Evolutionary conservation across 1,139 yeast genomes (phyloP).

Genomic region (Spathaspora sp.): DNA sequence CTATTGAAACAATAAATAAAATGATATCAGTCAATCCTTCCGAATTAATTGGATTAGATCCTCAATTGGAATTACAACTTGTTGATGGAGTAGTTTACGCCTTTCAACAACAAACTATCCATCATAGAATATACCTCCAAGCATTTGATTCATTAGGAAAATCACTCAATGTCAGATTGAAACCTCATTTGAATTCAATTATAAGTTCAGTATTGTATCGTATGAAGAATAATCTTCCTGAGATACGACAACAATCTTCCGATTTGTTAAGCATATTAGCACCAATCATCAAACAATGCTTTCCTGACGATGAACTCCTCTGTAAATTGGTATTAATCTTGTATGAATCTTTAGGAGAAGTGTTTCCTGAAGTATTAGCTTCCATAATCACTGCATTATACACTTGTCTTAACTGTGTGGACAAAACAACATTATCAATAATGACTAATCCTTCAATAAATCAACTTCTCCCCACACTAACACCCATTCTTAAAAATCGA

Average conservation of each 20-base stretch:
- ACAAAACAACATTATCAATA: constrained; percentile 49
- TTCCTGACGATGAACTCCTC: constrained; percentile 47
- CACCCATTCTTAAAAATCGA: constrained; percentile 87
- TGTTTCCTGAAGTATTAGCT: constrained; percentile 90
- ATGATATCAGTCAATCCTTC: constrained; percentile 29
- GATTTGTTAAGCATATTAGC: constrained; percentile 71
- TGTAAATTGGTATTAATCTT: constrained; percentile 71
- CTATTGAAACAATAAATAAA: constrained; percentile 60
- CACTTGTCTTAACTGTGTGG: constrained; percentile 37
- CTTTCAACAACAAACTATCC: constrained; percentile 71
- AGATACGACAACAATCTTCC: constrained; percentile 82
- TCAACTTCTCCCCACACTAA: constrained; percentile 81
- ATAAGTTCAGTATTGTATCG: constrained; percentile 74
- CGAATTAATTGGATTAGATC: constrained; percentile 37
- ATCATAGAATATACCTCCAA: constrained; percentile 54
- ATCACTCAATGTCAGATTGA: constrained; percentile 68
- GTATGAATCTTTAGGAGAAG: constrained; percentile 93
- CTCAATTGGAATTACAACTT: constrained; percentile 57
- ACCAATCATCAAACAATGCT: constrained; percentile 64
- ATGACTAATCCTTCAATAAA: constrained; percentile 79
- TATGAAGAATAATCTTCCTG: constrained; percentile 69
- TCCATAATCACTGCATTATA: constrained; percentile 74
- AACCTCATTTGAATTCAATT: constrained; percentile 75
- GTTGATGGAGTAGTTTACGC: constrained; percentile 85
- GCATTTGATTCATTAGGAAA: constrained; percentile 67